These are phyloP conservation scores for Edaphochlamys debaryana DNA, from an alignment of 139 green algal species.

Conservation along the genomic window DNA sequence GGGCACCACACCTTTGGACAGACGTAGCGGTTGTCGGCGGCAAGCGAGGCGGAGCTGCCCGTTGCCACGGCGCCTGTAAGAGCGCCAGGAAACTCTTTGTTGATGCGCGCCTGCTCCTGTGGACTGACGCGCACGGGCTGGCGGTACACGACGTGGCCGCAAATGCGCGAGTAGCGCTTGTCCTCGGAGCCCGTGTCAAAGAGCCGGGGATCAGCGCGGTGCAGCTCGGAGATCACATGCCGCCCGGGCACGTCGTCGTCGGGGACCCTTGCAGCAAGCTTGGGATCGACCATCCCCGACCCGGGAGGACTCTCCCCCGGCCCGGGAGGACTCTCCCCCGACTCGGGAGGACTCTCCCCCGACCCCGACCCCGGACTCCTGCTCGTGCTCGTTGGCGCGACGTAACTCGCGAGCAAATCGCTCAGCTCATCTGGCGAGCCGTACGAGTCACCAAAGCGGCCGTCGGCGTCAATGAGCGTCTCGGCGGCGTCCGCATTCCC, in stretches of 20 bases:
- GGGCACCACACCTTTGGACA: neutral
- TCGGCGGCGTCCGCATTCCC: no score
- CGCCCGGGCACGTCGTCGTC: neutral
- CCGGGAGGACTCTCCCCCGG: no score
- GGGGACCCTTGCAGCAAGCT: no score
- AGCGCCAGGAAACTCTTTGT: neutral
- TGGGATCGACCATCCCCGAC: no score
- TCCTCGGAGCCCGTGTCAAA: neutral
- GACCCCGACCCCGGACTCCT: no score
- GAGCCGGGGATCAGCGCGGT: neutral
- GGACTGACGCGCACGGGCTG: neutral
- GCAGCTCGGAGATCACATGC: neutral
- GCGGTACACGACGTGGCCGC: neutral
- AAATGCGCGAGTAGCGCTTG: neutral
- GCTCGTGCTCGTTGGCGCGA: no score
- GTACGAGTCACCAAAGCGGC: no score
- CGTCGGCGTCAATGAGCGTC: no score
- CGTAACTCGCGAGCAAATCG: no score
- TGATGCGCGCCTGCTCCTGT: neutral
- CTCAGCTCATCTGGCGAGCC: no score
- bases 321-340: no score
- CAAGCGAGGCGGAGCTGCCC: neutral
- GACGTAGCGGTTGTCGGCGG: neutral
- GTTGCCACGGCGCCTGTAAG: neutral
- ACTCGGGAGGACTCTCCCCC: no score